Percentiles rank a stretch among this genome's conserved stretches.
Conservation (phyloP, 192 early-diverging fungal species). For the Jimgerdemannia flammicorona region DNA sequence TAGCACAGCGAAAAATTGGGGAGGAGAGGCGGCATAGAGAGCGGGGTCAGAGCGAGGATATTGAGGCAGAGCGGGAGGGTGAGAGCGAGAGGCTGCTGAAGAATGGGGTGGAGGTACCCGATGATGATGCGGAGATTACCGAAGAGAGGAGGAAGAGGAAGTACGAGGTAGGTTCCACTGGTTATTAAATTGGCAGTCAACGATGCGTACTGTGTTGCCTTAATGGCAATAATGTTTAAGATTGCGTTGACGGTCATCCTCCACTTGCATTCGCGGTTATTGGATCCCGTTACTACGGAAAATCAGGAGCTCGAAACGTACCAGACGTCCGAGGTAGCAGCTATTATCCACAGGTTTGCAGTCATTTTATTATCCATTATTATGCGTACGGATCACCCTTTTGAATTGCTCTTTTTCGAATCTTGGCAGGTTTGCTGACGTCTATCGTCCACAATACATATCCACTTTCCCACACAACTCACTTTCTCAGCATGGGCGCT, state of each 20-base stretch:
- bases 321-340: not conserved
- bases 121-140: slow-evolving; percentile 30
- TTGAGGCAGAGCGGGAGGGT: slow-evolving; percentile 25
- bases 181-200: not conserved
- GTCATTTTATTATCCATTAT: not conserved
- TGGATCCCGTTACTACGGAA: not conserved
- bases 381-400: too few relatives aligned
- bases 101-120: slow-evolving; percentile 6
- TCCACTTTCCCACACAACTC: not conserved
- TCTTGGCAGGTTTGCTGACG: too few relatives aligned
- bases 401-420: too few relatives aligned
- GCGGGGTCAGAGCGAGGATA: not conserved
- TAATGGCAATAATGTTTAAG: not conserved
- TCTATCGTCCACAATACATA: too few relatives aligned
- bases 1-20: not conserved
- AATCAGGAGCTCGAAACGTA: not conserved
- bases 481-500: not conserved
- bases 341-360: not conserved
- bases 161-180: not conserved
- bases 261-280: not conserved
- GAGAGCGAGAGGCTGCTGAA: not conserved
- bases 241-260: not conserved
- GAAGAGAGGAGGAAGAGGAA: slow-evolving; percentile 11
- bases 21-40: not conserved
- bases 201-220: not conserved